Percentiles rank a stretch among this genome's conserved stretches.
Evolutionary conservation across 441 rosid genomes (phyloP).

Genomic region (Mallotus repandus): DNA sequence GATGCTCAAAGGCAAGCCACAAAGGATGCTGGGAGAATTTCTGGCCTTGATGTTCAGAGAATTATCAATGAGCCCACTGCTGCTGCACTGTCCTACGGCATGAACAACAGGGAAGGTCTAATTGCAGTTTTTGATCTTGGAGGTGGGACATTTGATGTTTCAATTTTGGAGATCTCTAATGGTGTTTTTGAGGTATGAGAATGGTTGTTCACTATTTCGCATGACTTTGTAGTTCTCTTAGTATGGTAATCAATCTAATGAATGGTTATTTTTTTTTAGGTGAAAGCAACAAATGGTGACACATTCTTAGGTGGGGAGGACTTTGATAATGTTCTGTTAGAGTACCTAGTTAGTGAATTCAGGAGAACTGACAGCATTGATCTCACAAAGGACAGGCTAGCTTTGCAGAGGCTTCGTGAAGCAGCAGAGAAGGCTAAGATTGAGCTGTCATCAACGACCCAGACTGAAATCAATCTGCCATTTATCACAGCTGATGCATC

Average conservation of each 20-base stretch:
- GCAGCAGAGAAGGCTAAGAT: slow-evolving; percentile 99
- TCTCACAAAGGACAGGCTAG: slow-evolving; percentile 77
- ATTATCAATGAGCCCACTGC: slow-evolving; percentile 94
- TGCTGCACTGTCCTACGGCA: slow-evolving; percentile 91
- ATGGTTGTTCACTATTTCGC: neutral
- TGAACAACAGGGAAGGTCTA: slow-evolving; percentile 90
- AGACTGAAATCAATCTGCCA: slow-evolving; percentile 91
- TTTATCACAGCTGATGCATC: slow-evolving; percentile 91
- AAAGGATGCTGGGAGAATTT: slow-evolving; percentile 86
- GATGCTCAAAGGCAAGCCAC: slow-evolving; percentile 97
- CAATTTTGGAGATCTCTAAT: slow-evolving; percentile 83
- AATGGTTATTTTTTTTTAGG: slow-evolving; percentile 41
- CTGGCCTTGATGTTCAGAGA: slow-evolving; percentile 86
- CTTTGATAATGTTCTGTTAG: slow-evolving; percentile 80
- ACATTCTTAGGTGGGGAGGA: slow-evolving; percentile 98
- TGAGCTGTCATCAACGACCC: slow-evolving; percentile 87
- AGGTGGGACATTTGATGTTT: slow-evolving; percentile 90
- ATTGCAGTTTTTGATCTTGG: slow-evolving; percentile 94
- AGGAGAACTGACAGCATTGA: slow-evolving; percentile 75
- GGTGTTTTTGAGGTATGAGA: slow-evolving; percentile 82
- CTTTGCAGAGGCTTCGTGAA: slow-evolving; percentile 92
- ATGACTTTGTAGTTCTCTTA: neutral
- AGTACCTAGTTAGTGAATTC: slow-evolving; percentile 76
- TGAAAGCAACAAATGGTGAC: slow-evolving; percentile 97
- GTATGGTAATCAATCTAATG: neutral